Evolutionary conservation across 306 rosid genomes (phyloP).

Genomic region (Inga leiocalycina): DNA sequence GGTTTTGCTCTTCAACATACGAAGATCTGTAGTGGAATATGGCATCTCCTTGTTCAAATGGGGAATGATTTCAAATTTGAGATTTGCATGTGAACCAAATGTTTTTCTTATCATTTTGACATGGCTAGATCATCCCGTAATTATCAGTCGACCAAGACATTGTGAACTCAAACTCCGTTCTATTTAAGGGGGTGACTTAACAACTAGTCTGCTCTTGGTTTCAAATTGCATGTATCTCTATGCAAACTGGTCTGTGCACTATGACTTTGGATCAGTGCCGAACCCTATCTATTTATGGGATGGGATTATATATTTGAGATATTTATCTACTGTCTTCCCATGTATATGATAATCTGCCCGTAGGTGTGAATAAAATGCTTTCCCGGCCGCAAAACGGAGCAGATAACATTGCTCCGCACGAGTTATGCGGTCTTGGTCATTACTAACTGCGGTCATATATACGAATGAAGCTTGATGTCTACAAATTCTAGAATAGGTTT

Average conservation of each 20-base stretch:
- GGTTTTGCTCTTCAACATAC: neutral
- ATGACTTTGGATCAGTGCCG: neutral
- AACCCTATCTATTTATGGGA: slow-evolving; percentile 7
- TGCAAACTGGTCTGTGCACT: slow-evolving; percentile 3
- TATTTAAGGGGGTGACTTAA: neutral
- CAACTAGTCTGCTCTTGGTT: slow-evolving; percentile 8
- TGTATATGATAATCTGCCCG: neutral
- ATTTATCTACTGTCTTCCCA: neutral
- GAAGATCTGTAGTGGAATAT: slow-evolving; percentile 6
- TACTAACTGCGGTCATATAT: neutral
- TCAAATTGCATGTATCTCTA: neutral
- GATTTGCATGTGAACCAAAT: slow-evolving; percentile 2
- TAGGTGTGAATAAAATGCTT: neutral
- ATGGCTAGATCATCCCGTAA: neutral
- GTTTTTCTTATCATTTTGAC: neutral
- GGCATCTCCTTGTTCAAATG: slow-evolving; percentile 4
- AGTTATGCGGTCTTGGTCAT: neutral
- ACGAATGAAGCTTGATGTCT: neutral
- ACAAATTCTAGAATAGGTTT: neutral
- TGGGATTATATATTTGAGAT: slow-evolving; percentile 6
- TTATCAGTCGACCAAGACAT: neutral
- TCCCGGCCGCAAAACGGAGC: neutral
- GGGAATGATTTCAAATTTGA: slow-evolving; percentile 9
- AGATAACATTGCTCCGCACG: neutral
- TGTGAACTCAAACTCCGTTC: neutral